Percentiles rank a stretch among this genome's conserved stretches.
Evolutionary conservation across 2,329 filamentous ascomycete genomes (phyloP).

Genomic region (Knufia petricola): DNA sequence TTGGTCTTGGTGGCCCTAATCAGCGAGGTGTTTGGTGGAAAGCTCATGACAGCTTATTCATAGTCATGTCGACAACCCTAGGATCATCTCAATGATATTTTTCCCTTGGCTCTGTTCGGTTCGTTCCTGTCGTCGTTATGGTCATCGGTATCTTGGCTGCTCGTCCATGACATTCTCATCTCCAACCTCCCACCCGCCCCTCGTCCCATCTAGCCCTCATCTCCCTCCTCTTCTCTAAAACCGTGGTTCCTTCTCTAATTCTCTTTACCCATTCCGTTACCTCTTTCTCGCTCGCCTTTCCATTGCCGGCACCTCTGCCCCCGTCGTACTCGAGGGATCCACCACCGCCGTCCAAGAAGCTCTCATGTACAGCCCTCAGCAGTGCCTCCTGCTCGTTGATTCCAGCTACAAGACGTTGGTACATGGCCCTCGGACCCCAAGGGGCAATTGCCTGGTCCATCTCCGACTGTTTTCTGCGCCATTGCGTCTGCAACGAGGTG

Average conservation of each 20-base stretch:
- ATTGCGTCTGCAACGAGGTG: constrained; percentile 82
- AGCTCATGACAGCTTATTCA: neutral
- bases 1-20: neutral
- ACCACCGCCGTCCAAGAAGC: constrained; percentile 61
- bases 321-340: constrained; percentile 31
- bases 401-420: constrained; percentile 66
- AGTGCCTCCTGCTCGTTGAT: constrained; percentile 75
- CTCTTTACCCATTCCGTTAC: constrained; percentile 73
- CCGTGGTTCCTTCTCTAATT: constrained; percentile 69
- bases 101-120: neutral
- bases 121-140: neutral
- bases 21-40: neutral
- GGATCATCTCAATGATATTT: constrained; percentile 1
- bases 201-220: constrained; percentile 93
- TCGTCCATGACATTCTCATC: constrained; percentile 44
- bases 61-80: neutral
- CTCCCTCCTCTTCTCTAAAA: constrained; percentile 72
- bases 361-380: constrained; percentile 79
- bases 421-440: constrained; percentile 78
- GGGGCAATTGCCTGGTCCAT: constrained; percentile 77
- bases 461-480: constrained; percentile 76
- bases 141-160: neutral
- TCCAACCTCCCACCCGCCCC: constrained; percentile 87
- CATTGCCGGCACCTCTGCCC: constrained; percentile 28
- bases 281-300: constrained; percentile 65